A percentile compares a stretch with the other conserved stretches of the same genome.
phyloP scores from a whole-genome alignment of 257 asterid genomes.

The Jasminum sambac region DNA sequence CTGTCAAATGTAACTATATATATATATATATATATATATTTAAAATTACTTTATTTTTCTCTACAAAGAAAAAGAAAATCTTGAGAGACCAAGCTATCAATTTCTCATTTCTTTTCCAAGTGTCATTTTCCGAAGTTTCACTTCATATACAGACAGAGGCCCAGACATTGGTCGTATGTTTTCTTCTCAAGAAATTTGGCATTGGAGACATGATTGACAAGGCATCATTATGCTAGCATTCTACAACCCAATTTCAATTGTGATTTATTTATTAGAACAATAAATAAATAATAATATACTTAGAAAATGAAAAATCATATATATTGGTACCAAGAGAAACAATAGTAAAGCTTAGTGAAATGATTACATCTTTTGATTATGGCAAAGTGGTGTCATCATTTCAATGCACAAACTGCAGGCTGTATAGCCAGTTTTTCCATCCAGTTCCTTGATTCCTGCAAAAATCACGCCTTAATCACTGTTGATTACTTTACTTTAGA shows the following conservation, averaged over 20 bases:
- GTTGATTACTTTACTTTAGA: not conserved
- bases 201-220: not conserved
- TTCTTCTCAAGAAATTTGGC: not conserved
- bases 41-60: too few species aligned
- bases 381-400: constrained; percentile 33
- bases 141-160: not conserved
- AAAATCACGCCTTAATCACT: constrained; percentile 43
- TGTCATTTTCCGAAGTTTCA: not conserved
- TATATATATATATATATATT: too few species aligned
- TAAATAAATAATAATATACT: not conserved
- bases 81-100: not conserved
- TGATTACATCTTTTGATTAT: constrained; percentile 44
- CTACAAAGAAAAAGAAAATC: not conserved
- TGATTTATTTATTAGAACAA: not conserved
- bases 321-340: not conserved
- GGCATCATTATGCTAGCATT: not conserved
- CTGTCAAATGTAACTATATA: too few species aligned
- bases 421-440: constrained; percentile 15
- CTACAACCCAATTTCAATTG: not conserved
- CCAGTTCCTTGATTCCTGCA: constrained; percentile 34
- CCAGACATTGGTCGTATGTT: not conserved
- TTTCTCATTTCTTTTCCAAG: not conserved
- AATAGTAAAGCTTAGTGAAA: constrained; percentile 29
- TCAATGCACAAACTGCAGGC: constrained; percentile 32
- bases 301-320: not conserved